Conservation (phyloP, 2,329 filamentous ascomycete species). For the Exophiala lecanii-corni region DNA sequence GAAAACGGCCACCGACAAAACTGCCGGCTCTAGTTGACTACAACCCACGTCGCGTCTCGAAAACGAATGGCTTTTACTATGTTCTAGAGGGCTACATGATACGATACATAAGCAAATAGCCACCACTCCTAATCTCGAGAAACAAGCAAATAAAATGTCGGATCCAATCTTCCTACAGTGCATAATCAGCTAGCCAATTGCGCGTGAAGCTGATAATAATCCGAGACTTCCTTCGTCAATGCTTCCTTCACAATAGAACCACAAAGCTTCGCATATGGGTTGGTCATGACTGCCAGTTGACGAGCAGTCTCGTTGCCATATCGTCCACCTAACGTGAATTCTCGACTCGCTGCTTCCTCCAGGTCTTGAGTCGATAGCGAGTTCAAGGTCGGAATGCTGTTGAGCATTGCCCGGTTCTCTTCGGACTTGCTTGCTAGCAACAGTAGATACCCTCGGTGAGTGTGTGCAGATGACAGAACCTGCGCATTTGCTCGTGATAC, state of each 20-base stretch:
- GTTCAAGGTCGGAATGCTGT: slow-evolving; percentile 23
- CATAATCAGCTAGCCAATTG: neutral
- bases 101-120: no score
- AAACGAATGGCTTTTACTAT: no score
- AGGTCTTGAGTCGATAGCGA: slow-evolving; percentile 36
- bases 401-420: slow-evolving; percentile 18
- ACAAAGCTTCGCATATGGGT: slow-evolving; percentile 60
- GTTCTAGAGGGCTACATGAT: no score
- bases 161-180: no score
- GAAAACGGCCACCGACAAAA: no score
- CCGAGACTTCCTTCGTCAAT: slow-evolving; percentile 50
- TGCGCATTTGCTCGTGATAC: slow-evolving; percentile 46
- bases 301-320: slow-evolving; percentile 55
- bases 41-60: no score
- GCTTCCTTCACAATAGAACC: slow-evolving; percentile 59
- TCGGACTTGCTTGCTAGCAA: slow-evolving; percentile 34
- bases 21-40: no score
- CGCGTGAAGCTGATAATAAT: slow-evolving; percentile 19
- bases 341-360: slow-evolving; percentile 52
- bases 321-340: slow-evolving; percentile 51
- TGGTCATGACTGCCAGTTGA: slow-evolving; percentile 56
- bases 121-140: no score
- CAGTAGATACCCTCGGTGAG: slow-evolving; percentile 48
- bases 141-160: no score
- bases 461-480: slow-evolving; percentile 51